A percentile compares a stretch with the other conserved stretches of the same genome.
phyloP scores from a whole-genome alignment of 2,329 filamentous ascomycete species.

The Paraconiothyrium brasiliense region DNA sequence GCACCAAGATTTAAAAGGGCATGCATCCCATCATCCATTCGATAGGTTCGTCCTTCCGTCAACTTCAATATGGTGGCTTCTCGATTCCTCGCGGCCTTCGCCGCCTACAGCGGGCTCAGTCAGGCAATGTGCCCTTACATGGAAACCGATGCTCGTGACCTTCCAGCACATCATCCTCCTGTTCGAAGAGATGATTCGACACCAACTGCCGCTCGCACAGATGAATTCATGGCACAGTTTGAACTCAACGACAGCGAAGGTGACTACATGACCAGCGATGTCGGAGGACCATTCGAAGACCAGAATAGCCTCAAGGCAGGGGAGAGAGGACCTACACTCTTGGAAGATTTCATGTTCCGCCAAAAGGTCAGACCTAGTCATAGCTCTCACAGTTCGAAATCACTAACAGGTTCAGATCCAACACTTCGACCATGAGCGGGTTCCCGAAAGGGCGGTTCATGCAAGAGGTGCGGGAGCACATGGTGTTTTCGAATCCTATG shows the following conservation, averaged over 20 bases:
- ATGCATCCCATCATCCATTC: constrained; percentile 8
- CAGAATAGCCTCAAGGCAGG: constrained; percentile 74
- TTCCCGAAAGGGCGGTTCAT: constrained; percentile 68
- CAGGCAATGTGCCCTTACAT: constrained; percentile 49
- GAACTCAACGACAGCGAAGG: constrained; percentile 48
- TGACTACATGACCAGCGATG: constrained; percentile 66
- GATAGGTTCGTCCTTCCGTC: constrained; percentile 14
- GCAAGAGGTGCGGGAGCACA: constrained; percentile 74
- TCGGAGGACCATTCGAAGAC: constrained; percentile 73
- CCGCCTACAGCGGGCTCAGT: constrained; percentile 33
- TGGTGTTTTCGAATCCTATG: constrained; percentile 74
- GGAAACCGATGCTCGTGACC: constrained; percentile 39
- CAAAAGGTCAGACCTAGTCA: constrained; percentile 62
- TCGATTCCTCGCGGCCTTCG: constrained; percentile 34
- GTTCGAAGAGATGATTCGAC: constrained; percentile 38
- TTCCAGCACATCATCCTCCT: constrained; percentile 40
- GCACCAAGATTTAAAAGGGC: constrained; percentile 9
- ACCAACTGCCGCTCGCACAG: constrained; percentile 29
- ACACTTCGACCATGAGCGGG: constrained; percentile 65
- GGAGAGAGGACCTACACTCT: constrained; percentile 70
- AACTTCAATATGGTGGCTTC: constrained; percentile 36
- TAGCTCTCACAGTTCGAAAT: background rate
- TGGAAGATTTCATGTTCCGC: constrained; percentile 77
- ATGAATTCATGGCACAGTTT: constrained; percentile 48
- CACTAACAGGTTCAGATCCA: constrained; percentile 12